Percentiles rank a stretch among this genome's conserved stretches.
Conservation (phyloP, 2,329 filamentous ascomycete species). For the Fusarium neocosmosporiellum region DNA sequence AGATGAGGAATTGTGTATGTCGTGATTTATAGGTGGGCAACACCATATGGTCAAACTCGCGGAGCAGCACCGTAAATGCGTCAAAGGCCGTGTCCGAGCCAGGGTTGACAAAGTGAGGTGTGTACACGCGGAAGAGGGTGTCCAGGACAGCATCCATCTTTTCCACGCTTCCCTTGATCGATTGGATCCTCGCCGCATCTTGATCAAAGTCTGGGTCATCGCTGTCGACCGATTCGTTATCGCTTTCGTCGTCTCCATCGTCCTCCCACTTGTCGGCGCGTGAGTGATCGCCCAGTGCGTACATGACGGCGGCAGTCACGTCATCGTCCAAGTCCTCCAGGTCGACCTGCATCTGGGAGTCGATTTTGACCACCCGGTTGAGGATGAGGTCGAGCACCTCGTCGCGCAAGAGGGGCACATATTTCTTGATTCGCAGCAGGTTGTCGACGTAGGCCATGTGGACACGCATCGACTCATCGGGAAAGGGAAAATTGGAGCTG, state of each 20-base stretch:
- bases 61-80: conserved; percentile 81
- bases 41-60: conserved; percentile 88
- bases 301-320: conserved; percentile 77
- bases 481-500: conserved; percentile 76
- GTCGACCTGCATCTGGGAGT: conserved; percentile 94
- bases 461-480: conserved; percentile 79
- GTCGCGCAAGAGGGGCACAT: conserved; percentile 80
- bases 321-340: conserved; percentile 94
- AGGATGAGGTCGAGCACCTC: conserved; percentile 87
- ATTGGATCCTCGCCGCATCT: conserved; percentile 72
- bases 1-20: conserved; percentile 94
- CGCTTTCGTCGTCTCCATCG: conserved; percentile 71
- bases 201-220: conserved; percentile 76
- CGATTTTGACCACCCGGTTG: conserved; percentile 89
- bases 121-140: conserved; percentile 86
- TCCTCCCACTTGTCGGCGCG: conserved; percentile 57
- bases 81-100: conserved; percentile 76
- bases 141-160: conserved; percentile 95
- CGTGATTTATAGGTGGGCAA: conserved; percentile 91
- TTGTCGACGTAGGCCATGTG: conserved; percentile 92
- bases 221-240: conserved; percentile 77
- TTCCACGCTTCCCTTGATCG: conserved; percentile 82
- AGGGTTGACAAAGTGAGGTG: conserved; percentile 75
- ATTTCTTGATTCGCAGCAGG: conserved; percentile 79
- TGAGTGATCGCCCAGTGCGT: conserved; percentile 53